These are phyloP conservation scores for Pseudocercospora crystallina DNA, from an alignment of 2,329 filamentous ascomycete genomes.

Conservation along the genomic window DNA sequence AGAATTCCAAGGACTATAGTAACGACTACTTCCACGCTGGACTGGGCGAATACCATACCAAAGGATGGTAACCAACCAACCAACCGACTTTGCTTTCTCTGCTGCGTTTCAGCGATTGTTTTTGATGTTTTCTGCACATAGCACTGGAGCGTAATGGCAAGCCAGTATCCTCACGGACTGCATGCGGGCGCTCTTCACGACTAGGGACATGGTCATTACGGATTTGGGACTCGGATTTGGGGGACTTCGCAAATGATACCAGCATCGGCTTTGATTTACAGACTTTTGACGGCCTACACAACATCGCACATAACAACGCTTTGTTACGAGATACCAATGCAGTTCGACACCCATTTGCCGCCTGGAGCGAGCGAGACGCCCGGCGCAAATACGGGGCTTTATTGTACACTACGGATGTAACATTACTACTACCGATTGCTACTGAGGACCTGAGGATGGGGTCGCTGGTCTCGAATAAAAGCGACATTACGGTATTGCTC, in stretches of 20 bases:
- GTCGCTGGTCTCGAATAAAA: slow-evolving; percentile 1
- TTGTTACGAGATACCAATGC: slow-evolving; percentile 14
- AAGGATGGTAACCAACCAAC: slow-evolving; percentile 67
- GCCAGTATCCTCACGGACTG: slow-evolving; percentile 16
- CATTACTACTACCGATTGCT: slow-evolving; percentile 11
- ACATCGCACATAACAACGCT: slow-evolving; percentile 4
- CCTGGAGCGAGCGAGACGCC: slow-evolving; percentile 19
- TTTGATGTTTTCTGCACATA: slow-evolving; percentile 6
- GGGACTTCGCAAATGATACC: slow-evolving; percentile 21
- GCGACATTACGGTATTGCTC: slow-evolving; percentile 2
- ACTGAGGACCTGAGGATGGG: background rate
- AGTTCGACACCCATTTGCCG: slow-evolving; percentile 6
- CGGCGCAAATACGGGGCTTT: slow-evolving; percentile 14
- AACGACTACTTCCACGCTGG: slow-evolving; percentile 85
- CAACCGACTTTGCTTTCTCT: slow-evolving; percentile 17
- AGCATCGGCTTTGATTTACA: slow-evolving; percentile 26
- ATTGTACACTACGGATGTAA: slow-evolving; percentile 23
- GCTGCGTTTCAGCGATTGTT: slow-evolving; percentile 31
- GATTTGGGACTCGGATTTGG: slow-evolving; percentile 7
- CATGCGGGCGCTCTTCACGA: slow-evolving; percentile 7
- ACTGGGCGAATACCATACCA: slow-evolving; percentile 79
- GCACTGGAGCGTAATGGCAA: slow-evolving; percentile 1
- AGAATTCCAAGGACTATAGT: slow-evolving; percentile 62
- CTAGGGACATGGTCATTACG: background rate
- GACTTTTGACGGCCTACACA: slow-evolving; percentile 15